A percentile compares a stretch with the other conserved stretches of the same genome.
phyloP scores from a whole-genome alignment of 306 rosid genomes.

The Ziziphus jujuba region DNA sequence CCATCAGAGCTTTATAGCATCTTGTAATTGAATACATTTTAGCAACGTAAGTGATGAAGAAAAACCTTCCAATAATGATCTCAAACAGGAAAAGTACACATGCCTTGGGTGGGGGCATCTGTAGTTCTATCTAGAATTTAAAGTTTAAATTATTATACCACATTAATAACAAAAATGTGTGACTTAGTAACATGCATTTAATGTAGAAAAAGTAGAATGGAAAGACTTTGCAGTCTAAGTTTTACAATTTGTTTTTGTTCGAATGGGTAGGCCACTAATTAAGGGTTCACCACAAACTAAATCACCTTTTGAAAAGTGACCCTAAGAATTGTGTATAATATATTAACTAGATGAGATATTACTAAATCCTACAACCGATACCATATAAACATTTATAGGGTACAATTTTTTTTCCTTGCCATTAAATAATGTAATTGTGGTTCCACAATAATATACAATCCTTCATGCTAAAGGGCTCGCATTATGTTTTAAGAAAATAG shows the following conservation, averaged over 20 bases:
- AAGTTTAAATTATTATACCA: no score
- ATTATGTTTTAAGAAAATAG: neutral
- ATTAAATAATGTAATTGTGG: no score
- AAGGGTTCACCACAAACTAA: neutral
- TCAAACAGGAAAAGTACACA: neutral
- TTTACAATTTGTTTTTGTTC: no score
- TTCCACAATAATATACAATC: no score
- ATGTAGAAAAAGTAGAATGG: no score
- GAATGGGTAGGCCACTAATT: neutral
- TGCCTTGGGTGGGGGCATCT: no score
- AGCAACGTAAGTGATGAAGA: neutral
- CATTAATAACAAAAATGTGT: no score
- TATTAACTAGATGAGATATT: neutral
- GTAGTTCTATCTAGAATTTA: no score
- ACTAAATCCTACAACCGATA: neutral
- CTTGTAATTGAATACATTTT: neutral
- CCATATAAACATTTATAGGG: neutral
- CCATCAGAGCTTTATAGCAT: conserved; percentile 16
- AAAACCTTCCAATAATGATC: neutral
- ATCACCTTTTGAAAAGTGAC: neutral
- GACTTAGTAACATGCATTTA: neutral
- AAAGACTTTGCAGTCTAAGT: no score
- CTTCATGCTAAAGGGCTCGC: no score
- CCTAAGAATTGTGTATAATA: neutral
- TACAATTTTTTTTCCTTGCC: no score